Percentiles rank a stretch among this genome's conserved stretches.
Conservation (phyloP, 768 basidiomycete species). For the Leccinellum albellum region DNA sequence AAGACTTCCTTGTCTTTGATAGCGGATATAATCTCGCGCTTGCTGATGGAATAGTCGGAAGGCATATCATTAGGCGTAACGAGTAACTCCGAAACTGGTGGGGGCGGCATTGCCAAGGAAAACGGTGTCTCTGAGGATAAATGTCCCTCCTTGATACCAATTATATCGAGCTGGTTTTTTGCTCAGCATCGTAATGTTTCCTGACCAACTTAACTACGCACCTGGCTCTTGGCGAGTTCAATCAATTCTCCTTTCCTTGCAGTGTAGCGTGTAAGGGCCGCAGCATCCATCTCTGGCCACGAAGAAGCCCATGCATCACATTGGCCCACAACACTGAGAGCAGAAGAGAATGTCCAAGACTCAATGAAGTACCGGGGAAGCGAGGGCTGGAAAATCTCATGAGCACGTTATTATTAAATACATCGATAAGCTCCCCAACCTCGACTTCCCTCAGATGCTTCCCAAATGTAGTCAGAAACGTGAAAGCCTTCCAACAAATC, state of each 20-base stretch:
- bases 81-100: conserved; percentile 10
- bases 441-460: conserved; percentile 70
- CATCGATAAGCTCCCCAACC: conserved; percentile 39
- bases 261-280: conserved; percentile 49
- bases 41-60: conserved; percentile 44
- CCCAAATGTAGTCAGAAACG: conserved; percentile 77
- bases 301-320: conserved; percentile 68
- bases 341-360: conserved; percentile 91
- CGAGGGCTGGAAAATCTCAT: conserved; percentile 36
- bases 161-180: conserved; percentile 66
- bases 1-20: conserved; percentile 57
- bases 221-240: conserved; percentile 87
- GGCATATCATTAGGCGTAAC: conserved; percentile 20
- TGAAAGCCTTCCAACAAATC: conserved; percentile 62
- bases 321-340: conserved; percentile 76
- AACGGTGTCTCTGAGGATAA: conserved; percentile 76
- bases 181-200: background rate
- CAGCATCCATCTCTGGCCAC: conserved; percentile 42
- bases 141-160: conserved; percentile 72
- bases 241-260: conserved; percentile 86
- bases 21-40: conserved; percentile 56
- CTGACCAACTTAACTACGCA: conserved; percentile 29
- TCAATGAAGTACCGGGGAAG: conserved; percentile 77
- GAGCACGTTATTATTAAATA: conserved; percentile 13
- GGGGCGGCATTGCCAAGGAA: conserved; percentile 41